Evolutionary conservation across 1,139 yeast genomes (phyloP), one percentile per base, ranked within the genome.

Genomic region (Pneumocystis murina): DNA sequence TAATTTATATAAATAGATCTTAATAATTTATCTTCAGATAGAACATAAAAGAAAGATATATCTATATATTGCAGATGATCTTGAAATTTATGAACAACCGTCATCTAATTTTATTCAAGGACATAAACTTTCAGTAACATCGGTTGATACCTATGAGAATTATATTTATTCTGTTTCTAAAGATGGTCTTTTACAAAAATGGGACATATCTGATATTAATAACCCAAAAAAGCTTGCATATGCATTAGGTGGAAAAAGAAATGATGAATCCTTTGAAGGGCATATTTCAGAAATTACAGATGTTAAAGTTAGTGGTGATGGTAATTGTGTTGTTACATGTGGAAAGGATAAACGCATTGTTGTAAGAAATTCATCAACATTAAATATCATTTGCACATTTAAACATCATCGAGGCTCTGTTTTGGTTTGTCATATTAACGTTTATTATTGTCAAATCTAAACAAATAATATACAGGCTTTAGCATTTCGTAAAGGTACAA

Each of bases 251-350:
- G 69, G 67, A 40, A 68, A 70, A 61, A 70, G 67, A 72, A 67
- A 80, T 63, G 73, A 71, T 60, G 72, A 73, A 64, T 71, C 71
- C n/a, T 72, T 75, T 35, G 73, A 72, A 63, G 91, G 91, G 61
- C 97, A 90, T 74, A 80, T 79, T 69, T 92, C 82, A 69, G 87
- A 85, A 70, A 85, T 91, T 59, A 78, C 83, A 65, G 79, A 94
- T 66, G 84, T 89, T 59, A 95, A 95, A 0, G 90, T 87, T 2
- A 84, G 91, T 63, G 86, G 94, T 8, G 94, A 91, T 75, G 97
- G 97, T 17, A 84, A 81, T 69, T 87, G 79, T 72, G 85, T 92
- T 7, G 96, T 87, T 12, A 91, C 97, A 1, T 98, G 97, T 62
- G 96, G 97, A 54, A 78, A 79, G 64, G 97, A 91, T 74, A 82